Evolutionary conservation across 2,329 filamentous ascomycete genomes (phyloP).

Genomic region (Magnaporthales sp.): DNA sequence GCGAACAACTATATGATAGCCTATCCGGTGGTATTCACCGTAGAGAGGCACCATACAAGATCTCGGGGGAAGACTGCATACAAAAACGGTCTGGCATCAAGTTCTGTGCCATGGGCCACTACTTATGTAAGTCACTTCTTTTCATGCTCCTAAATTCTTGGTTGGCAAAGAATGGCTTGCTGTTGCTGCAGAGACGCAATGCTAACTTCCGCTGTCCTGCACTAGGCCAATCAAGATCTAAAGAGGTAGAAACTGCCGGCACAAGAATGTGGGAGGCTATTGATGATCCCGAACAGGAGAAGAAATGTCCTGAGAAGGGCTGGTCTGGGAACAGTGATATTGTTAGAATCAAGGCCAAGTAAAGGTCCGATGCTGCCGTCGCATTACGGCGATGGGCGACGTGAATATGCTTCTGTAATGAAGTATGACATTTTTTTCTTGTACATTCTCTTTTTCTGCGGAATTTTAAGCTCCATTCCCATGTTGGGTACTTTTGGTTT

Average conservation of each 20-base stretch:
- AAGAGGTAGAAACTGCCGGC: background rate
- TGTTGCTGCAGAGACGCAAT: background rate
- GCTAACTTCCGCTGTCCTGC: background rate
- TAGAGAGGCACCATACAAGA: background rate
- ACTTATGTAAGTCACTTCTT: slow-evolving; percentile 6
- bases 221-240: background rate
- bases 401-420: background rate
- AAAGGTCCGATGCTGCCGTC: background rate
- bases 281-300: background rate
- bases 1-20: background rate
- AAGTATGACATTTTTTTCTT: background rate
- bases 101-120: background rate
- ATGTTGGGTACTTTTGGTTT: too few species aligned
- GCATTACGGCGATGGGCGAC: background rate
- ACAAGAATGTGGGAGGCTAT: background rate
- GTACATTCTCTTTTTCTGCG: too few species aligned
- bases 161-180: background rate
- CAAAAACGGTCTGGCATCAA: background rate
- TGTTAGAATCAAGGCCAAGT: background rate
- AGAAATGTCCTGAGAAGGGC: background rate
- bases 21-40: background rate
- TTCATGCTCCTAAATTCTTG: background rate
- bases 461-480: too few species aligned
- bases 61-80: background rate
- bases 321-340: background rate